Evolutionary conservation across 345 rosid species (phyloP), one percentile per base, ranked within the genome.

Genomic region (Citrus medica): DNA sequence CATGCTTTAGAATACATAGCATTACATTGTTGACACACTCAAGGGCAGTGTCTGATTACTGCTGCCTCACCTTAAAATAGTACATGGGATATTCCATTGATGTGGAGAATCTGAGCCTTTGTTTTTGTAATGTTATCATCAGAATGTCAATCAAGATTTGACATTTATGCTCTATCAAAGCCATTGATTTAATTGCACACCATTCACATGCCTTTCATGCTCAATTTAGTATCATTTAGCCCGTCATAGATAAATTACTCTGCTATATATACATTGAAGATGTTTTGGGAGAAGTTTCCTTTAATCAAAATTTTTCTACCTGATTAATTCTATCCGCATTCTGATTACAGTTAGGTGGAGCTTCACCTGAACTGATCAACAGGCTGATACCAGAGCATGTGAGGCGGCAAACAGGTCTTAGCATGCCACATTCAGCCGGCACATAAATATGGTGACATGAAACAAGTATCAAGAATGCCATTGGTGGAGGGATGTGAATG

Each of bases 371-470:
- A 76, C 89, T 93, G 62, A 86, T 89, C 78, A 88, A 78, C 83
- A 85, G 89, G 86, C 84, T 90, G 74, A 87, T 93, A 82, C 98
- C 98, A 0, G 94, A 90, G 83, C 91, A 93, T 38, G 71, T 86
- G 46, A 87, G 89, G 79, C 83, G 89, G 79, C 87, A 81, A 78
- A 85, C 78, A 66, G 87, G 79, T 75, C 79, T 83, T 46, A 84
- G 76, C 77, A 82, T 85, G 63, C 73, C 81, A 19, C 81, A 82
- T 74, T 83, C 82, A 13, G 73, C 82, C 69, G 89, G 85, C 37
- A 82, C 86, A 1, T 86, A 81, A 86, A 77, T 71, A 67, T 33
- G 27, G 24, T 37, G 38, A 40, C 22, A 8, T 46, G 77, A 42
- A 69, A 38, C 71, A 22, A 67, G 70, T 60, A 71, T 78, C 25